These are phyloP conservation scores for Gamarada debralockiae DNA, from an alignment of 495 filamentous ascomycete species.

Conservation along the genomic window DNA sequence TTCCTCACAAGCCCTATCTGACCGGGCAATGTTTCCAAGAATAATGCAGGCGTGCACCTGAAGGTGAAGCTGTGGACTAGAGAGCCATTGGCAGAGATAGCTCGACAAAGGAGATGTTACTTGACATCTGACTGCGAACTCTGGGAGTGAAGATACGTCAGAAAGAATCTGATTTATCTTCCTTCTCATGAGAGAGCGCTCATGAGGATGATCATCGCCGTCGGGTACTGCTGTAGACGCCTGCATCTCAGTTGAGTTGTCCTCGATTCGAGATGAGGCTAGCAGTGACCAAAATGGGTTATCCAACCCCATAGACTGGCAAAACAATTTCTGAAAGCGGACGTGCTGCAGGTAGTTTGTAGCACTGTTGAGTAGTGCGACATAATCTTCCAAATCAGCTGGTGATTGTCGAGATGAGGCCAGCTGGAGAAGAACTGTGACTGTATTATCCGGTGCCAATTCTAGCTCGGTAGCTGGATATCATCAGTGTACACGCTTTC, in stretches of 20 bases:
- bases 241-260: slow-evolving; percentile 11
- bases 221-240: slow-evolving; percentile 1
- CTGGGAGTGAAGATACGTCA: slow-evolving; percentile 56
- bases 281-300: slow-evolving; percentile 22
- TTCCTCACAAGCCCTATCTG: slow-evolving; percentile 55
- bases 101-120: slow-evolving; percentile 43
- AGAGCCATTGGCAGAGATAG: slow-evolving; percentile 54
- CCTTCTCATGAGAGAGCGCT: slow-evolving; percentile 48
- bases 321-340: slow-evolving; percentile 37
- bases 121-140: slow-evolving; percentile 48
- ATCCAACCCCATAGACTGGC: slow-evolving; percentile 28
- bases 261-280: slow-evolving; percentile 28
- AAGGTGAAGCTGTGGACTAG: slow-evolving; percentile 48
- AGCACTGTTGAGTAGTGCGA: slow-evolving; percentile 27
- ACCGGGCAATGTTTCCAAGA: slow-evolving; percentile 74
- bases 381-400: slow-evolving; percentile 28
- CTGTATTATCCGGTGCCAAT: slow-evolving; percentile 26
- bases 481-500: not conserved
- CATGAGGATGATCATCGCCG: slow-evolving; percentile 44
- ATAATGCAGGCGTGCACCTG: slow-evolving; percentile 70
- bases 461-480: slow-evolving; percentile 18
- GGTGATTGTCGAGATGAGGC: slow-evolving; percentile 20
- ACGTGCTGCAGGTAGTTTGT: slow-evolving; percentile 23
- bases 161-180: slow-evolving; percentile 55
- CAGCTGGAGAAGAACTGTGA: slow-evolving; percentile 24